phyloP scores from a whole-genome alignment of 495 filamentous ascomycete genomes.

The Penicillium nucicola region DNA sequence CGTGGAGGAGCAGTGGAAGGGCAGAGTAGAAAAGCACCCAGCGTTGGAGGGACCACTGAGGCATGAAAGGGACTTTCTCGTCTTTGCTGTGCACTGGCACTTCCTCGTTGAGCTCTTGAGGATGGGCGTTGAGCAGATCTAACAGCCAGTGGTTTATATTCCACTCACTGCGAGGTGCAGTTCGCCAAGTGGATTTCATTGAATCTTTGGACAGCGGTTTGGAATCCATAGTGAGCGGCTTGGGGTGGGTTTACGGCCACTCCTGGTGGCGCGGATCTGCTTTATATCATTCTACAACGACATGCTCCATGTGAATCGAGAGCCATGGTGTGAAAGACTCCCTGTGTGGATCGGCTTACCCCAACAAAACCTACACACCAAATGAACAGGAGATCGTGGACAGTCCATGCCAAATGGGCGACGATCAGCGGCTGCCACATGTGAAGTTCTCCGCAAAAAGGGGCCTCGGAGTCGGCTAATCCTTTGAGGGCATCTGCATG shows the following conservation, averaged over 20 bases:
- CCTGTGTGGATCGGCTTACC: conserved; percentile 11
- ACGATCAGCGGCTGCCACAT: conserved; percentile 12
- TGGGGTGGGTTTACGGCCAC: not conserved
- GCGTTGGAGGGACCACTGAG: conserved; percentile 36
- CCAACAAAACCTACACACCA: conserved; percentile 19
- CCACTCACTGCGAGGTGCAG: conserved; percentile 31
- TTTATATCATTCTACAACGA: conserved; percentile 15
- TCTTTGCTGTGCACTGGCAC: conserved; percentile 37
- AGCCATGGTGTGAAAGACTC: conserved; percentile 6
- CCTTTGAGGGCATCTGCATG: not conserved
- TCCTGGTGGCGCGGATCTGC: not conserved
- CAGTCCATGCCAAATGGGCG: not conserved
- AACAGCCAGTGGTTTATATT: conserved; percentile 33
- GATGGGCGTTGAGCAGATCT: conserved; percentile 35
- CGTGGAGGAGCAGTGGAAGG: conserved; percentile 34
- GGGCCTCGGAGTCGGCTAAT: not conserved
- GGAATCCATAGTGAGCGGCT: conserved; percentile 19
- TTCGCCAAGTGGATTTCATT: conserved; percentile 43
- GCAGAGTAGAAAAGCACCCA: conserved; percentile 39
- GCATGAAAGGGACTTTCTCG: conserved; percentile 36
- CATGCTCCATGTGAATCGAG: conserved; percentile 15
- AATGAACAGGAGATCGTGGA: conserved; percentile 6
- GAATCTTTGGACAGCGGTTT: conserved; percentile 37
- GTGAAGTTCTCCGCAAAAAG: conserved; percentile 15
- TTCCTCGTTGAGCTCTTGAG: conserved; percentile 27